Percentiles rank a stretch among this genome's conserved stretches.
Evolutionary conservation across 2,329 filamentous ascomycete species (phyloP).

Genomic region (Pseudocercospora fijiensis): DNA sequence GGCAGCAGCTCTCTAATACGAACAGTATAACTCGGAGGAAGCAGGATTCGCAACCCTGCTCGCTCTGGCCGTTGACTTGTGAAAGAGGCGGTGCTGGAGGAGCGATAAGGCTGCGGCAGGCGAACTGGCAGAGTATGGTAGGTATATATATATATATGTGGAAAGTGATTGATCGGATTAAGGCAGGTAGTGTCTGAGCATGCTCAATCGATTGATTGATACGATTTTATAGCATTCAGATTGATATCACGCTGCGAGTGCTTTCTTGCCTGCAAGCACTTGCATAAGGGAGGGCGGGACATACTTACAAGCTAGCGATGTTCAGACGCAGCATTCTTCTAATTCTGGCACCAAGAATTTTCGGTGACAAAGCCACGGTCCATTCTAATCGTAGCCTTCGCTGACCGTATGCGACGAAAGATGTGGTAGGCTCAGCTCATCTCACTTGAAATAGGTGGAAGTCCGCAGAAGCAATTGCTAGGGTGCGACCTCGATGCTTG

Average conservation of each 20-base stretch:
- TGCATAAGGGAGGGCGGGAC: not conserved
- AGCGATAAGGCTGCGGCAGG: not conserved
- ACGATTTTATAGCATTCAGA: not conserved
- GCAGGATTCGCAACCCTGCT: conserved; percentile 2
- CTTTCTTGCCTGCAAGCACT: not conserved
- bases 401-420: not conserved
- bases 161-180: not conserved
- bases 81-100: not conserved
- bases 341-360: not conserved
- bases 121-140: not conserved
- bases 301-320: not conserved
- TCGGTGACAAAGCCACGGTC: not conserved
- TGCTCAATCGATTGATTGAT: not conserved
- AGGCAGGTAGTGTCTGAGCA: not conserved
- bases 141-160: not conserved
- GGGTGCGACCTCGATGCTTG: not conserved
- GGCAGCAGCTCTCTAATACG: conserved; percentile 13
- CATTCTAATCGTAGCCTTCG: not conserved
- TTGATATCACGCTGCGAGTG: too few species aligned
- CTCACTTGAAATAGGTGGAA: not conserved
- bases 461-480: not conserved
- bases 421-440: not conserved
- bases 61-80: conserved; percentile 4
- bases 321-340: not conserved
- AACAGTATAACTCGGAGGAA: conserved; percentile 14